Evolutionary conservation across 2,329 filamentous ascomycete genomes (phyloP), one percentile per base, ranked within the genome.

Genomic region (Huntiella moniliformis): DNA sequence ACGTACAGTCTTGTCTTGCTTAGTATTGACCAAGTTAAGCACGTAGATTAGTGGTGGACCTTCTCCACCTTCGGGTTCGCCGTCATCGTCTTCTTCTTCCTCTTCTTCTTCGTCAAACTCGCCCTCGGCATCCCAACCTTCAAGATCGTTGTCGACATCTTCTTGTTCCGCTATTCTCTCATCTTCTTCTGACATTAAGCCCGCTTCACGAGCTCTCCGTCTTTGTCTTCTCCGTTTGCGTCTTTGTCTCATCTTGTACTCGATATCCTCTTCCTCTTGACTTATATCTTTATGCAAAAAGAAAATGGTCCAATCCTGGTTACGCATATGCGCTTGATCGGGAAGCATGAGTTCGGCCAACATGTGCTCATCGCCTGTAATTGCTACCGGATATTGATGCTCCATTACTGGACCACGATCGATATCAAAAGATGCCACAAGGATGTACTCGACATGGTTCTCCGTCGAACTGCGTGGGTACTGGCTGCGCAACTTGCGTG

Each of bases 281-380:
- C 77, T 87, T 3, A 79, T 83, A 60, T 98, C 91, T 60, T 96
- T 96, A 65, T 98, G 91, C 47, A 98, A 61, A 59, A 98, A 98
- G 66, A 98, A 98, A 46, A 96, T 94, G 37, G 91, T 98, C 91
- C 91, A 98, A 60, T 98, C 91, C 63, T 96, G 87, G 57, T 82
- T 88, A 35, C 91, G 76, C 51, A 91, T 77, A 63, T 98, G 91
- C 16, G 88, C 86, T 62, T 96, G 88, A 61, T 98, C 91, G 0
- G 91, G 91, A 59, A 98, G 67, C 91, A 98, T 98, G 56, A 98
- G 74, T 66, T 98, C 91, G 5, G 91, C 91, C 57, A 98, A 65
- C 87, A 96, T 96, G 56, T 93, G 82, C 65, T 98, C 91, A 59
- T 98, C 88, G 31, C 91, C 88, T 43, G 86, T 95, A 51, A 98